Conservation (phyloP, 345 rosid species). For the Syzygium aromaticum region DNA sequence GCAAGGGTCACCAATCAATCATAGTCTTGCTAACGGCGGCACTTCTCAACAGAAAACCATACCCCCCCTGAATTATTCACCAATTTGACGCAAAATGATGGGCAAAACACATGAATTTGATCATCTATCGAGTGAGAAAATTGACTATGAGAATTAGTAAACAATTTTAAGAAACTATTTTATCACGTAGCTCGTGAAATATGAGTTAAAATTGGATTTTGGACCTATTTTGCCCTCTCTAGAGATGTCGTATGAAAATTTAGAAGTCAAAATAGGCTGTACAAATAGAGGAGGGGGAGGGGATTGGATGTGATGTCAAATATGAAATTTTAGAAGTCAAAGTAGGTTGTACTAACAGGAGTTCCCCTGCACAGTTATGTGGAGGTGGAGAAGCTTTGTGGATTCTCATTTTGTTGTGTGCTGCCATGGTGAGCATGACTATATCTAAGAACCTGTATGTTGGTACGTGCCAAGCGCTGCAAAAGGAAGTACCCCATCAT, state of each 20-base stretch:
- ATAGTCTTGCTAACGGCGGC: too few species aligned
- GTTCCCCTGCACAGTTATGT: not conserved
- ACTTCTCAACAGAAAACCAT: too few species aligned
- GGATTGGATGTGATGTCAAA: not conserved
- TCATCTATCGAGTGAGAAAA: not conserved
- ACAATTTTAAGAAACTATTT: not conserved
- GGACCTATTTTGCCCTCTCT: too few species aligned
- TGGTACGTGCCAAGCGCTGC: conserved; percentile 3
- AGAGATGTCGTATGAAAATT: too few species aligned
- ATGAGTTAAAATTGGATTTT: too few species aligned
- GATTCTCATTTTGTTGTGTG: conserved; percentile 8
- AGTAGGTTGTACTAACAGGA: not conserved
- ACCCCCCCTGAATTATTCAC: too few species aligned
- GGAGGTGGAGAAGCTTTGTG: not conserved
- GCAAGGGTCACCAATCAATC: too few species aligned
- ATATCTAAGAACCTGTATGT: conserved; percentile 1
- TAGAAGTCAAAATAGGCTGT: too few species aligned
- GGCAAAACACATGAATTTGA: not conserved
- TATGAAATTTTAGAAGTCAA: not conserved
- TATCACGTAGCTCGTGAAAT: not conserved
- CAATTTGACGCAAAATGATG: not conserved
- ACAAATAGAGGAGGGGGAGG: too few species aligned
- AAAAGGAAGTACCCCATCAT: not conserved
- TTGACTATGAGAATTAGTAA: not conserved
- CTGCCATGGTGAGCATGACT: conserved; percentile 4